Evolutionary conservation across 805 yeast species (phyloP).

Genomic region (Geotrichum ghanense): DNA sequence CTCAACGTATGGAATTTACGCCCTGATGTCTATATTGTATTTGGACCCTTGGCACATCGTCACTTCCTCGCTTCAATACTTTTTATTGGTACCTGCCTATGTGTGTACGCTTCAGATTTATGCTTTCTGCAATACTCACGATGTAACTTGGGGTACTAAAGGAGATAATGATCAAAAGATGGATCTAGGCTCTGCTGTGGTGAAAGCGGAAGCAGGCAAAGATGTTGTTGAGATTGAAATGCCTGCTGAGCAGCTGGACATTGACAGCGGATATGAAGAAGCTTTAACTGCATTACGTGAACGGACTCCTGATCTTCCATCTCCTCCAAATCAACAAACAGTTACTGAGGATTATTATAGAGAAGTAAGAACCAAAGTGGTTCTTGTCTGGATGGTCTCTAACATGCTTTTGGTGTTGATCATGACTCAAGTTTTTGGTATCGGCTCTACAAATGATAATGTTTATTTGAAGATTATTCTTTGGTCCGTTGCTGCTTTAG

Average conservation of each 20-base stretch:
- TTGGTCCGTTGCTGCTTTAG: conserved; percentile 85
- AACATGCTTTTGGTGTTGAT: conserved; percentile 78
- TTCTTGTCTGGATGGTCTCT: conserved; percentile 83
- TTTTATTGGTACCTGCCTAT: conserved; percentile 80
- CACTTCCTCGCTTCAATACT: conserved; percentile 80
- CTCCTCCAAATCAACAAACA: conserved; percentile 28
- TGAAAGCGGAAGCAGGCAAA: conserved; percentile 71
- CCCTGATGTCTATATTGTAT: conserved; percentile 69
- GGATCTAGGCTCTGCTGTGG: conserved; percentile 70
- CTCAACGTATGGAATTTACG: conserved; percentile 87
- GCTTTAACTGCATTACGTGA: conserved; percentile 63
- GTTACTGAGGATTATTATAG: conserved; percentile 74
- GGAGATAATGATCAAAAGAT: conserved; percentile 64
- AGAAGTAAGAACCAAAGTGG: conserved; percentile 90
- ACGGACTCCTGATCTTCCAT: conserved; percentile 46
- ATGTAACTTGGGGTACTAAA: conserved; percentile 98
- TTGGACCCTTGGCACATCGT: conserved; percentile 95
- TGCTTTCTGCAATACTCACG: conserved; percentile 97
- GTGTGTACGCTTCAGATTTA: conserved; percentile 88
- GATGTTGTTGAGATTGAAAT: conserved; percentile 76
- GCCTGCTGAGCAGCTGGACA: conserved; percentile 57
- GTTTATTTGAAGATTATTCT: conserved; percentile 71
- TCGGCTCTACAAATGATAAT: conserved; percentile 56
- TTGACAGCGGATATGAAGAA: conserved; percentile 72
- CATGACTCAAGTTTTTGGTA: conserved; percentile 68